phyloP scores from a whole-genome alignment of 306 rosid genomes.

The Prunus mume region DNA sequence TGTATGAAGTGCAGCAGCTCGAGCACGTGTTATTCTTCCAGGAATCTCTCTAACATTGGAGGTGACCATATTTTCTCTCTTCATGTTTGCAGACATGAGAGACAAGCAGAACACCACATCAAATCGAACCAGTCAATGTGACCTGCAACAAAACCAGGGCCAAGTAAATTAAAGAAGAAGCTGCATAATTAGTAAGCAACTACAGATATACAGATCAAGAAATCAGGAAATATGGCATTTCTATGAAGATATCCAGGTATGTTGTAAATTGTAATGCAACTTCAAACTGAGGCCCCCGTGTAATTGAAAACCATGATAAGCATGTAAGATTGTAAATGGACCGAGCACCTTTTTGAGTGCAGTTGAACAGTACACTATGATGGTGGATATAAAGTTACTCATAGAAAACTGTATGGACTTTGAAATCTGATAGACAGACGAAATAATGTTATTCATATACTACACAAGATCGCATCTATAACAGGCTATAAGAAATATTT shows the following conservation, averaged over 20 bases:
- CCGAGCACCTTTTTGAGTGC: neutral
- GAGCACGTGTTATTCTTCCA: slow-evolving; percentile 69
- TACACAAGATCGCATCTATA: neutral
- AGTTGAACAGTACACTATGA: neutral
- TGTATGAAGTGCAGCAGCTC: slow-evolving; percentile 53
- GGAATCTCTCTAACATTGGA: slow-evolving; percentile 41
- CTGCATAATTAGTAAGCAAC: neutral
- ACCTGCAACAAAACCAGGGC: slow-evolving; percentile 40
- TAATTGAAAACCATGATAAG: neutral
- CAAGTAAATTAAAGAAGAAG: slow-evolving; percentile 11
- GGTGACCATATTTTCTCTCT: slow-evolving; percentile 44
- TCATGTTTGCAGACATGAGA: slow-evolving; percentile 59
- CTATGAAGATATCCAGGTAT: neutral
- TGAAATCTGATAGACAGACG: neutral
- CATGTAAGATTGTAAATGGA: neutral
- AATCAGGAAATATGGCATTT: neutral
- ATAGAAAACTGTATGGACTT: neutral
- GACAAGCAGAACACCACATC: slow-evolving; percentile 25
- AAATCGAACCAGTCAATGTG: slow-evolving; percentile 18
- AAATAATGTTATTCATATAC: neutral
- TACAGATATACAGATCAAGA: neutral
- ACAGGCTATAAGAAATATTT: neutral
- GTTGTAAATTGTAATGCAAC: slow-evolving; percentile 7
- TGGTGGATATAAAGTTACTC: neutral
- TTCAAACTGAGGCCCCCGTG: neutral